Conservation (phyloP, 352 stramenopile species). For the Pythium brassicae region DNA sequence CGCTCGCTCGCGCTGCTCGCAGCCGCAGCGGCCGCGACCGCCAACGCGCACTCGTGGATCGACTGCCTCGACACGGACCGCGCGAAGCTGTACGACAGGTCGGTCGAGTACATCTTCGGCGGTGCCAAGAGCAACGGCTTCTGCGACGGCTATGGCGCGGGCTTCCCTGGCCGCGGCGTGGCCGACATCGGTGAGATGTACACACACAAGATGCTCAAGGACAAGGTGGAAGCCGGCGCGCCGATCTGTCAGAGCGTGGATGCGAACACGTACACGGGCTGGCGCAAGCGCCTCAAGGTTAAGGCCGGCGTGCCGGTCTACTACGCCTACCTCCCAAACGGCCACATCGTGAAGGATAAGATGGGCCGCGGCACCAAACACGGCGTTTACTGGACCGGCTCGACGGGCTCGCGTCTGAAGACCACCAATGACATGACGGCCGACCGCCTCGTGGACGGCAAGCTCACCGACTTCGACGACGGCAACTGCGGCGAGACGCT, state of each 20-base stretch:
- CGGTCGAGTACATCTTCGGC: conserved; percentile 60
- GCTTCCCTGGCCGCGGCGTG: conserved; percentile 49
- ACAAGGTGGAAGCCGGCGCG: conserved; percentile 23
- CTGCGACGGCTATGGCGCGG: conserved; percentile 61
- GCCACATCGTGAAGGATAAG: conserved; percentile 64
- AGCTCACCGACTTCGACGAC: conserved; percentile 48
- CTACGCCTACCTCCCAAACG: conserved; percentile 33
- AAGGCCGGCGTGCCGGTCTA: conserved; percentile 38
- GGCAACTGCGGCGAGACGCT: conserved; percentile 54
- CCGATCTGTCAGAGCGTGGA: conserved; percentile 25
- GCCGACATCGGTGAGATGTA: conserved; percentile 25
- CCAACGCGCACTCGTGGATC: conserved; percentile 61
- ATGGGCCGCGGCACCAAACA: conserved; percentile 52
- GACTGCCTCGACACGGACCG: conserved; percentile 70
- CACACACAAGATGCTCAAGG: conserved; percentile 52
- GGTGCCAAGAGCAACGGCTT: conserved; percentile 57
- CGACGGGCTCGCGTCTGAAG: conserved; percentile 24
- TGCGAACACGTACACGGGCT: conserved; percentile 29
- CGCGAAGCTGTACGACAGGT: conserved; percentile 61
- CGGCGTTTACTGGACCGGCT: conserved; percentile 61
- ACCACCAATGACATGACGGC: conserved; percentile 47
- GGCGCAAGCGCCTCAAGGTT: conserved; percentile 27
- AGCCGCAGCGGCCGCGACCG: conserved; percentile 4
- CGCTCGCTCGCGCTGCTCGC: conserved; percentile 6
- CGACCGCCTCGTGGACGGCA: conserved; percentile 42